phyloP scores from a whole-genome alignment of 192 early-diverging fungal genomes.

The Umbelopsis isabellina region DNA sequence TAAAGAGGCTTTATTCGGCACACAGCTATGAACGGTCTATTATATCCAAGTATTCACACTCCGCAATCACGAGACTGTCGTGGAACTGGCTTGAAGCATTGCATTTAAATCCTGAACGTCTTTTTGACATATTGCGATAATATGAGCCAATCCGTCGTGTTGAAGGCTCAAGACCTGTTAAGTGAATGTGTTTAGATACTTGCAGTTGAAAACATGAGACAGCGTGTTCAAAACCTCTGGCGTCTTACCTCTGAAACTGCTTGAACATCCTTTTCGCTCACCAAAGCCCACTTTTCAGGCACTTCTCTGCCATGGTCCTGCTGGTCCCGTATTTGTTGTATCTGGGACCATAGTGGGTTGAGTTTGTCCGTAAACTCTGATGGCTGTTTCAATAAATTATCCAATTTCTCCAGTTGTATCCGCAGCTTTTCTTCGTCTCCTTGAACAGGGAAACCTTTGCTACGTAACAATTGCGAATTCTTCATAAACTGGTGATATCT shows the following conservation, averaged over 20 bases:
- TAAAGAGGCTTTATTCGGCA: conserved; percentile 4
- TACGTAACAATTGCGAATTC: conserved; percentile 75
- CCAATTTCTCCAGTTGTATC: background rate
- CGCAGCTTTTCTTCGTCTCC: conserved; percentile 61
- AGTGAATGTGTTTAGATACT: no score
- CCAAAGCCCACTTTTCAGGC: conserved; percentile 5
- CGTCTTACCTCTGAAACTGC: conserved; percentile 2
- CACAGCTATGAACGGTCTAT: background rate
- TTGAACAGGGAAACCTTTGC: conserved; percentile 78
- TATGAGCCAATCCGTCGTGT: conserved; percentile 8
- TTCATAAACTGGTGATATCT: conserved; percentile 75
- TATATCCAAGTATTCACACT: background rate
- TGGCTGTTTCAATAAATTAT: background rate
- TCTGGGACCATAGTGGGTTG: background rate
- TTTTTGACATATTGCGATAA: background rate
- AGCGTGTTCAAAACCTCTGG: background rate
- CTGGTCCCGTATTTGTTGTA: background rate
- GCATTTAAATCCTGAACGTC: background rate
- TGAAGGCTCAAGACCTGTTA: conserved; percentile 5
- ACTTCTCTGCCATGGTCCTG: background rate
- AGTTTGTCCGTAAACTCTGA: background rate
- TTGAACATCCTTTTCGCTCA: conserved; percentile 11
- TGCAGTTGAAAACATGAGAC: no score
- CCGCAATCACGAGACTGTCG: conserved; percentile 11
- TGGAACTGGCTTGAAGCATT: background rate